Evolutionary conservation across 202 grass and related monocot species (phyloP).

Genomic region (Panicum hallii): DNA sequence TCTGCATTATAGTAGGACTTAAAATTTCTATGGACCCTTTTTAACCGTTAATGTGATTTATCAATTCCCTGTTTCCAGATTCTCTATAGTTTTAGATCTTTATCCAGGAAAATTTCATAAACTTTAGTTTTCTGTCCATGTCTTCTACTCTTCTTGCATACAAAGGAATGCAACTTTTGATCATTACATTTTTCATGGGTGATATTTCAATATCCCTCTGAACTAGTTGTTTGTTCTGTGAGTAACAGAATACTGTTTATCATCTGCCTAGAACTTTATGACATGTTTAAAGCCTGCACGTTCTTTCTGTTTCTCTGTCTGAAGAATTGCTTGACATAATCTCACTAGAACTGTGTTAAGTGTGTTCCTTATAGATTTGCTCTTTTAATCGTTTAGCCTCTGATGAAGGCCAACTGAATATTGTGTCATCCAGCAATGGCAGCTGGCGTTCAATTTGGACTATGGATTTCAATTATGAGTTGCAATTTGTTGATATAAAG

Average conservation of each 20-base stretch:
- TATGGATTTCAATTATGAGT: slow-evolving; percentile 80
- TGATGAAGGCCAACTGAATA: slow-evolving; percentile 53
- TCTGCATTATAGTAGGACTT: background rate
- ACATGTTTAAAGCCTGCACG: slow-evolving; percentile 4
- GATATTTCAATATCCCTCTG: background rate
- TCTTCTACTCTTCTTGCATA: background rate
- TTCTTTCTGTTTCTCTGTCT: slow-evolving; percentile 18
- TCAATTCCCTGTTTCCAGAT: background rate
- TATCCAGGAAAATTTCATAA: background rate
- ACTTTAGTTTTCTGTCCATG: slow-evolving; percentile 21
- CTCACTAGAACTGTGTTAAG: slow-evolving; percentile 21
- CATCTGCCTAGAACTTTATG: background rate
- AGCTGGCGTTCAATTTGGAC: slow-evolving; percentile 89
- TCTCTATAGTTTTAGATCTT: background rate
- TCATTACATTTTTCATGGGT: slow-evolving; percentile 5
- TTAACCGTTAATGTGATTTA: slow-evolving; percentile 2
- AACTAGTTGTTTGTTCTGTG: slow-evolving; percentile 28
- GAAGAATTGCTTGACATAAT: slow-evolving; percentile 28
- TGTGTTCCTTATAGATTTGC: slow-evolving; percentile 45
- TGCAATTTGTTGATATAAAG: slow-evolving; percentile 76
- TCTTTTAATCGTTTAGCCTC: slow-evolving; percentile 51
- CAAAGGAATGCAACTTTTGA: slow-evolving; percentile 1
- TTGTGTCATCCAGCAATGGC: slow-evolving; percentile 77
- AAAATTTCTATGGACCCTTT: background rate
- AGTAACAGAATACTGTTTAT: slow-evolving; percentile 4